Percentiles rank a stretch among this genome's conserved stretches.
Conservation (phyloP, 2,329 filamentous ascomycete genomes). For the Lecanoromycetidae sp. region DNA sequence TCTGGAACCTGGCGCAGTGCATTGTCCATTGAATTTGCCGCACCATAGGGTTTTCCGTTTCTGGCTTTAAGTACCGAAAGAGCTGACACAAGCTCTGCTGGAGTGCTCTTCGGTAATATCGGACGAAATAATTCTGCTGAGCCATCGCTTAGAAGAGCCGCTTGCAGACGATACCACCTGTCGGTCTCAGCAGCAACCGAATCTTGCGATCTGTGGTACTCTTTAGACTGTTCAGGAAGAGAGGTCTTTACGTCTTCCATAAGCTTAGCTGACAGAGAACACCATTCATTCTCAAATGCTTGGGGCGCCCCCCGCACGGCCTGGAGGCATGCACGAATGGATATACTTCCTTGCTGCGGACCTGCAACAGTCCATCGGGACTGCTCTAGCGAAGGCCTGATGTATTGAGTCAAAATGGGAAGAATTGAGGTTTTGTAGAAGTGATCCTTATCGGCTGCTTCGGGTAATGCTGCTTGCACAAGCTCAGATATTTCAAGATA, state of each 20-base stretch:
- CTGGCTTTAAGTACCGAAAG: constrained; percentile 39
- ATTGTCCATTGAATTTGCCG: constrained; percentile 45
- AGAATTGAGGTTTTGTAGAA: constrained; percentile 38
- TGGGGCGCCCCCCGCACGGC: constrained; percentile 33
- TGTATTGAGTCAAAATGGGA: constrained; percentile 43
- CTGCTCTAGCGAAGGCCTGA: constrained; percentile 35
- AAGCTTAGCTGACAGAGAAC: constrained; percentile 48
- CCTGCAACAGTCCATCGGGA: constrained; percentile 40
- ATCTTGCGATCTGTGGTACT: constrained; percentile 30
- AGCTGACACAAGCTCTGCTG: constrained; percentile 20
- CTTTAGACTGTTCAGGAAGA: constrained; percentile 68
- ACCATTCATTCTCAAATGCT: constrained; percentile 50
- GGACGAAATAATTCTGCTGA: neutral
- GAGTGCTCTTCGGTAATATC: constrained; percentile 6
- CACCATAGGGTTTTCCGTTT: constrained; percentile 56
- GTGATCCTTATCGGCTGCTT: constrained; percentile 35
- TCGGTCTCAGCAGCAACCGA: constrained; percentile 14
- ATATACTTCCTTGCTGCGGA: constrained; percentile 28
- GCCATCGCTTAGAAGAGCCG: neutral
- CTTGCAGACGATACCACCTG: constrained; percentile 15
- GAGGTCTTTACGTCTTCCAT: constrained; percentile 58
- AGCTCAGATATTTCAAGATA: constrained; percentile 56
- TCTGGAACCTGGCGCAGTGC: constrained; percentile 35
- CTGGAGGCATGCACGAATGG: constrained; percentile 28
- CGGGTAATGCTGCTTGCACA: constrained; percentile 37